Evolutionary conservation across 2,329 filamentous ascomycete species (phyloP), one percentile per base, ranked within the genome.

Genomic region (Hypoxylon sp.): DNA sequence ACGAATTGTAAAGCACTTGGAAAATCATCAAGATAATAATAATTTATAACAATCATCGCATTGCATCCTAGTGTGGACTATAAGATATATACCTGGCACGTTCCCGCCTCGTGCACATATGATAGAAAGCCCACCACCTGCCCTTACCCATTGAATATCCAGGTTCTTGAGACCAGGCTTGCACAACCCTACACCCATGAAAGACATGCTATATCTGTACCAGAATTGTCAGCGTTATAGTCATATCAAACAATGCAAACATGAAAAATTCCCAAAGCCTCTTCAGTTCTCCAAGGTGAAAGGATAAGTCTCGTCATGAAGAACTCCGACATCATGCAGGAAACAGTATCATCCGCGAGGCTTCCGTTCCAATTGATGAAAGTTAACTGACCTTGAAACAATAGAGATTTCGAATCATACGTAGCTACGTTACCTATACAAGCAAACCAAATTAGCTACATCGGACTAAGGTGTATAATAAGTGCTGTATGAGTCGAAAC

Each of bases 241-340:
- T 39, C 19, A 46, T 37, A 47, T n/a, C 19, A 50, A 46, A 8
- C 24, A 57, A 57, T 39, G 50, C 57, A 60, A 47, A 50, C 11
- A 62, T 68, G 69, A 72, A 72, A 72, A 72, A 76, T 70, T 48
- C n/a, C 42, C 24, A 39, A 37, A 47, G 75, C 80, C 79, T 79
- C 71, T 78, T 88, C 86, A 88, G 86, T 88, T 88, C 86, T 88
- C 86, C 86, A 88, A 88, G 86, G 85, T 88, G 86, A 87, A 79
- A 75, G 76, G 44, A 78, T 77, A 71, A 77, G 78, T 84, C 74
- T 88, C 85, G 78, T 87, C 86, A 88, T 76, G 81, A 81, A 84
- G 80, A 84, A 86, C 81, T 88, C 86, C 82, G 85, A 80, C 76
- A 81, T 83, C 81, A 80, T 74, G 80, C 73, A 78, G 78, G 77